These are phyloP conservation scores for Boletus vermiculosoides DNA, from an alignment of 768 basidiomycete genomes.

Conservation along the genomic window DNA sequence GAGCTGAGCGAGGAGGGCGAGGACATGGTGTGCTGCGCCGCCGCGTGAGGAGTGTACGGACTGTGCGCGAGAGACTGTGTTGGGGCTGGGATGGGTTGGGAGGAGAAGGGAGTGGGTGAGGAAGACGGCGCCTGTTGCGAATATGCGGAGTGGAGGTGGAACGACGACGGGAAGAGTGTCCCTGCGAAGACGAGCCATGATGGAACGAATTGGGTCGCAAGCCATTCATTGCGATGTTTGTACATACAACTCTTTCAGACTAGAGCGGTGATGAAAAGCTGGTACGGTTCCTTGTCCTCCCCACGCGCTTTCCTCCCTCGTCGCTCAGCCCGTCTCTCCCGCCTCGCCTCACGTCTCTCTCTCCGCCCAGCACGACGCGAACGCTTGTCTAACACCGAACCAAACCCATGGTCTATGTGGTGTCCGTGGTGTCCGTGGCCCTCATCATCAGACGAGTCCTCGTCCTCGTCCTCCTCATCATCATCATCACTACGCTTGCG, in stretches of 20 bases:
- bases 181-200: constrained; percentile 31
- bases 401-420: neutral
- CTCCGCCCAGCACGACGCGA: constrained; percentile 3
- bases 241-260: no score
- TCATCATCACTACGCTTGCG: constrained; percentile 7
- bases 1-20: constrained; percentile 74
- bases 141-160: constrained; percentile 51
- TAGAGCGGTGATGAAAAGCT: constrained; percentile 17
- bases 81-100: constrained; percentile 56
- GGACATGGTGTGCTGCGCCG: constrained; percentile 68
- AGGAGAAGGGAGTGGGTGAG: constrained; percentile 69
- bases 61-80: constrained; percentile 64
- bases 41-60: constrained; percentile 66
- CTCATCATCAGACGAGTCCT: neutral
- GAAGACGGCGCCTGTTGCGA: constrained; percentile 81
- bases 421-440: neutral
- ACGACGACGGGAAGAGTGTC: constrained; percentile 22
- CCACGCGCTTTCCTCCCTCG: constrained; percentile 18
- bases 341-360: constrained; percentile 16
- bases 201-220: neutral
- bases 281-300: constrained; percentile 19
- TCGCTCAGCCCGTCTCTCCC: constrained; percentile 13
- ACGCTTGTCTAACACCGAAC: neutral
- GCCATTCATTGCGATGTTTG: neutral
- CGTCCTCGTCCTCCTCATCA: neutral